A percentile compares a stretch with the other conserved stretches of the same genome.
phyloP scores from a whole-genome alignment of 2,329 filamentous ascomycete genomes.

The Samsoniella hepiali region DNA sequence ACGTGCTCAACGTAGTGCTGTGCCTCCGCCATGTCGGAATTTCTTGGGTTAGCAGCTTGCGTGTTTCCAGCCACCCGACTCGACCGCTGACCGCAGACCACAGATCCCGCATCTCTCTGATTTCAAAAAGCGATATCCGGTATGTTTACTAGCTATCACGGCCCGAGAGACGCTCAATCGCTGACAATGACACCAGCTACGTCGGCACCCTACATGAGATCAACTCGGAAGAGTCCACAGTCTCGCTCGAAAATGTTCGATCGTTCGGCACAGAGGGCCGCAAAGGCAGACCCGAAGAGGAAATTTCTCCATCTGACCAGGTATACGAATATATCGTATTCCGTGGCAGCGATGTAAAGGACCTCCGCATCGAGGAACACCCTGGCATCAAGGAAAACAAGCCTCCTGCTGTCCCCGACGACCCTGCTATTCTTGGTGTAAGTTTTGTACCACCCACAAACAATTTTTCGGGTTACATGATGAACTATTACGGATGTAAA shows the following conservation, averaged over 20 bases:
- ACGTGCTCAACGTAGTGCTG: slow-evolving; percentile 42
- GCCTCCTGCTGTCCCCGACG: slow-evolving; percentile 78
- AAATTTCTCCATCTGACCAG: slow-evolving; percentile 79
- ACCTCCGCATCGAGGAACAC: slow-evolving; percentile 86
- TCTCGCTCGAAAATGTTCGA: slow-evolving; percentile 92
- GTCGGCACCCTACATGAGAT: slow-evolving; percentile 95
- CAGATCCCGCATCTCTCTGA: slow-evolving; percentile 91
- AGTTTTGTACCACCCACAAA: slow-evolving; percentile 47
- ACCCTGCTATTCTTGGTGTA: slow-evolving; percentile 96
- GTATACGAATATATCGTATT: slow-evolving; percentile 99
- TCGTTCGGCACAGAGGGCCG: slow-evolving; percentile 94
- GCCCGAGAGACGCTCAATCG: slow-evolving; percentile 20
- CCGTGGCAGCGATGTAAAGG: slow-evolving; percentile 96
- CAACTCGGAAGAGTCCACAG: slow-evolving; percentile 94
- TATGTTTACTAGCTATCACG: slow-evolving; percentile 44
- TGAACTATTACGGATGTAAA: slow-evolving; percentile 99
- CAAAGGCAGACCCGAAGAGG: slow-evolving; percentile 71
- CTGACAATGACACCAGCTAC: slow-evolving; percentile 62
- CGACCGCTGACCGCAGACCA: slow-evolving; percentile 32
- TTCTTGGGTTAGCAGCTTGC: slow-evolving; percentile 45
- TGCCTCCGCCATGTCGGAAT: slow-evolving; percentile 53
- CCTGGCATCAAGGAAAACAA: slow-evolving; percentile 71
- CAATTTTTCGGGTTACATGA: slow-evolving; percentile 56
- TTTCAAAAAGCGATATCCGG: slow-evolving; percentile 97
- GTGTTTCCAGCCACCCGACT: slow-evolving; percentile 18